Conservation (phyloP, 2,329 filamentous ascomycete species). For the Penicillium sp. region DNA sequence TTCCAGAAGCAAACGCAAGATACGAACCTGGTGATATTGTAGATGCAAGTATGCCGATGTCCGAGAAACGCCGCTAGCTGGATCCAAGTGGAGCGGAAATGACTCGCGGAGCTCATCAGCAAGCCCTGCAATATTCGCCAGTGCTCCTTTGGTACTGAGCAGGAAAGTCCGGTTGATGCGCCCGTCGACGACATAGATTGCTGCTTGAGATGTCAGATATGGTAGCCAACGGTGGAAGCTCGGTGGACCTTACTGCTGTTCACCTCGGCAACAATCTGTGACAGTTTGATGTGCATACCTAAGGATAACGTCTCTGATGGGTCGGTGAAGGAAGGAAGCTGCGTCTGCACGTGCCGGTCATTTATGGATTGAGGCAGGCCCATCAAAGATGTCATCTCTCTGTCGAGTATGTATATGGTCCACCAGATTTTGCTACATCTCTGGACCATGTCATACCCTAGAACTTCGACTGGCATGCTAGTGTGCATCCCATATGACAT, state of each 20-base stretch:
- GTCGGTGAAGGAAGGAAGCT: conserved; percentile 44
- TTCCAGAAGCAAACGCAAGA: neutral
- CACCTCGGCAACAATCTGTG: conserved; percentile 45
- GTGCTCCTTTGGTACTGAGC: conserved; percentile 39
- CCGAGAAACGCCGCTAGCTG: conserved; percentile 42
- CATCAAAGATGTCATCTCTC: conserved; percentile 54
- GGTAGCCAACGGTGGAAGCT: neutral
- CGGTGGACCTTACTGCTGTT: conserved; percentile 39
- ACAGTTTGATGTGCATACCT: conserved; percentile 47
- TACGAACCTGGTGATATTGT: conserved; percentile 41
- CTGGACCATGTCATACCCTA: conserved; percentile 47
- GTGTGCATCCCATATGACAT: conserved; percentile 53
- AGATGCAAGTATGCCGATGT: conserved; percentile 43
- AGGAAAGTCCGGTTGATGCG: conserved; percentile 37
- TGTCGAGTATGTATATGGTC: conserved; percentile 54
- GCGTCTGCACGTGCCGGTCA: conserved; percentile 51
- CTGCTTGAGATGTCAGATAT: conserved; percentile 21
- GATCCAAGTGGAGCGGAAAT: conserved; percentile 39
- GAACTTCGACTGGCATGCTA: conserved; percentile 47
- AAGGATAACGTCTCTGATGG: conserved; percentile 42
- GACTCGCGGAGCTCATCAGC: conserved; percentile 40
- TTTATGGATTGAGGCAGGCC: conserved; percentile 50
- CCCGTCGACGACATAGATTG: conserved; percentile 44
- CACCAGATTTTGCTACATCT: conserved; percentile 54
- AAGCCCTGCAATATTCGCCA: conserved; percentile 40